Base-by-base conservation (phyloP, 352 stramenopile genomes). In the Globisporangium rhizosaccharum region DNA sequence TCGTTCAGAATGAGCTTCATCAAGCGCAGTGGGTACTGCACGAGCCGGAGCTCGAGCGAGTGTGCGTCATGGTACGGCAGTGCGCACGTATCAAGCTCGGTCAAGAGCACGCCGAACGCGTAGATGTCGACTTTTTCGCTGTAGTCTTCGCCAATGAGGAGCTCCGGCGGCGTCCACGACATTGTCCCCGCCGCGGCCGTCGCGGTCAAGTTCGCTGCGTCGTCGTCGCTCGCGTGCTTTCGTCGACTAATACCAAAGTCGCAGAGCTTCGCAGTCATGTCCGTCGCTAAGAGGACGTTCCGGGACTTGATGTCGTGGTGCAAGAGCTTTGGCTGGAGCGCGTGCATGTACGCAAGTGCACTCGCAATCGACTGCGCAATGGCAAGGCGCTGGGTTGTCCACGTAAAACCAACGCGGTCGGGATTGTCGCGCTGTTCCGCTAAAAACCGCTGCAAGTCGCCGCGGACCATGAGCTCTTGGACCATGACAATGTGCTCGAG, bases 331-430 rank as follows among this genome's bases (percentile, higher is more conserved):
- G 58, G 58, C 15, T 51, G 36, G 23, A 64, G 44, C 20, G 33
- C 36, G 63, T 96, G 87, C 48, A 97, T 72, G 66, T 94, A 96
- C 23, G 68, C 61, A 47, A 97, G 70, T 14, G 87, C 88, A 26
- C 69, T 73, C 1, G 79, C 83, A 18, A 90, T 61, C 14, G 70
- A 67, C 56, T 78, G 63, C 7, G 83, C 79, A 37, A 92, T 74
- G 20, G 67, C 63, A 17, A 90, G 63, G 56, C 84, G 82, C 33
- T 83, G 68, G 47, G 72, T 70, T 1, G 67, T 51, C 73, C 77
- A 90, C 39, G 68, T 76, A 37, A 87, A 88, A n/a, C 17, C 51
- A 23, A 28, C 52, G 39, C 7, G 5, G 26, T 36, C 15, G 50
- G 20, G 37, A 15, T 49, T 52, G 17, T 36, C 30, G 44, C 56